A percentile compares a stretch with the other conserved stretches of the same genome.
Conservation (phyloP, 805 yeast genomes). For the Saccharomycopsis lassenensis region DNA sequence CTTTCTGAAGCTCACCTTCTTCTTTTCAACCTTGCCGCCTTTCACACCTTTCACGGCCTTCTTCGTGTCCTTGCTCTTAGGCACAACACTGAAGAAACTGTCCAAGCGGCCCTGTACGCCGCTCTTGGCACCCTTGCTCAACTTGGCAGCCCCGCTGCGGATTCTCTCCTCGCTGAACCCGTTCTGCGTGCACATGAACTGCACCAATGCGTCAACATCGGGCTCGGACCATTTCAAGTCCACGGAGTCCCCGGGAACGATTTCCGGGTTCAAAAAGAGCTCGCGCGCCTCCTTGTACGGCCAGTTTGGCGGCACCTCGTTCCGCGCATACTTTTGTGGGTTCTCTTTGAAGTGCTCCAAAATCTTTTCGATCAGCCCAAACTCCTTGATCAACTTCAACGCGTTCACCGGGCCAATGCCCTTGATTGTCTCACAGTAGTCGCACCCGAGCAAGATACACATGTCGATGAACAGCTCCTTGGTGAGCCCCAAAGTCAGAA, state of each 20-base stretch:
- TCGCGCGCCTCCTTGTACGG: constrained; percentile 83
- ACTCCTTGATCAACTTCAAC: constrained; percentile 74
- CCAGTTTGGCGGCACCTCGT: constrained; percentile 90
- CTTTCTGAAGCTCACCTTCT: constrained; percentile 13
- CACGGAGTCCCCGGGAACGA: constrained; percentile 46
- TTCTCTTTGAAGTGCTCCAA: constrained; percentile 45
- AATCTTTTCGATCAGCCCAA: constrained; percentile 69
- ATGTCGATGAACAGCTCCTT: constrained; percentile 72
- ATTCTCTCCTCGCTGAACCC: constrained; percentile 93
- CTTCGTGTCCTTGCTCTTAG: constrained; percentile 31
- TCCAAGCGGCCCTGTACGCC: constrained; percentile 89
- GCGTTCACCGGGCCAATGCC: constrained; percentile 98
- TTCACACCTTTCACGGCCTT: constrained; percentile 27
- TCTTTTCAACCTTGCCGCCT: constrained; percentile 20
- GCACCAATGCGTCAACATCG: constrained; percentile 69
- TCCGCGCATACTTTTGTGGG: constrained; percentile 42
- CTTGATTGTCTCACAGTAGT: constrained; percentile 88
- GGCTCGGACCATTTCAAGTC: constrained; percentile 84
- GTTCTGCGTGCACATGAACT: constrained; percentile 75
- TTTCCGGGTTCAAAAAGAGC: constrained; percentile 76
- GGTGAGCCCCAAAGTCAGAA: constrained; percentile 70
- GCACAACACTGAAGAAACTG: constrained; percentile 71
- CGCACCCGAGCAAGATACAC: constrained; percentile 92
- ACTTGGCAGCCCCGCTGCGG: constrained; percentile 72
- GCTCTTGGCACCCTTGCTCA: constrained; percentile 70